phyloP scores from a whole-genome alignment of 78 protist genomes.

The Polysphondylium violaceum region DNA sequence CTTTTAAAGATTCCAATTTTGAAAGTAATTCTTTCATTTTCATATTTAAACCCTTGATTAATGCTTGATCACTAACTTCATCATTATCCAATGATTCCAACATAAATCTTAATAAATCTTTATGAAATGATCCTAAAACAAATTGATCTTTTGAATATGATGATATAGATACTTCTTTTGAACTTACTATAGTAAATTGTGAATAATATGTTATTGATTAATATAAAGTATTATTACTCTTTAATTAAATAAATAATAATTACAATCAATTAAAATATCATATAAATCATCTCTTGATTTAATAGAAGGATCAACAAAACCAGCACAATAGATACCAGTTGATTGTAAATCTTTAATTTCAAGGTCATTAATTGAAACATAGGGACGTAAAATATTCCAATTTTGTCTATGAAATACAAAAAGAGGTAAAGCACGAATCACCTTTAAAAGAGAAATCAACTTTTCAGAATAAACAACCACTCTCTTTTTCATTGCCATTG shows the following conservation, averaged over 20 bases:
- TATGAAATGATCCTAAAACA: conserved; percentile 62
- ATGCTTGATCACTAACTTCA: conserved; percentile 42
- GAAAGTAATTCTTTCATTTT: conserved; percentile 53
- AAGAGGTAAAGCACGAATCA: conserved; percentile 77
- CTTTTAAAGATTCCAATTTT: conserved; percentile 60
- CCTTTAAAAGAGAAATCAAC: conserved; percentile 41
- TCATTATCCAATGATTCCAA: conserved; percentile 27
- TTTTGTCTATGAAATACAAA: conserved; percentile 85
- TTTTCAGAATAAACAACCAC: conserved; percentile 68
- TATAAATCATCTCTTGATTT: conserved; percentile 80
- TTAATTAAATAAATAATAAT: background rate
- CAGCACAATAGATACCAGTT: conserved; percentile 77
- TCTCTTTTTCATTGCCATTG: conserved; percentile 80
- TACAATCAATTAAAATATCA: conserved; percentile 85
- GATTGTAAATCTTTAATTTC: conserved; percentile 67
- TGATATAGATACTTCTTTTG: conserved; percentile 64
- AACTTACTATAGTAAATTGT: conserved; percentile 24
- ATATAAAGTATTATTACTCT: background rate
- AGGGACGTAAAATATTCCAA: conserved; percentile 81
- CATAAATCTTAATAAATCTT: conserved; percentile 47
- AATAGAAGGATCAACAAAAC: conserved; percentile 81
- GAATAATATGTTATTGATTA: background rate
- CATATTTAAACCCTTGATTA: conserved; percentile 20
- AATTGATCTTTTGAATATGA: conserved; percentile 78
- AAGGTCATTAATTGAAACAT: conserved; percentile 51